These are phyloP conservation scores for Rhizomucor pusillus DNA, from an alignment of 371 early-diverging fungal species.

Conservation along the genomic window DNA sequence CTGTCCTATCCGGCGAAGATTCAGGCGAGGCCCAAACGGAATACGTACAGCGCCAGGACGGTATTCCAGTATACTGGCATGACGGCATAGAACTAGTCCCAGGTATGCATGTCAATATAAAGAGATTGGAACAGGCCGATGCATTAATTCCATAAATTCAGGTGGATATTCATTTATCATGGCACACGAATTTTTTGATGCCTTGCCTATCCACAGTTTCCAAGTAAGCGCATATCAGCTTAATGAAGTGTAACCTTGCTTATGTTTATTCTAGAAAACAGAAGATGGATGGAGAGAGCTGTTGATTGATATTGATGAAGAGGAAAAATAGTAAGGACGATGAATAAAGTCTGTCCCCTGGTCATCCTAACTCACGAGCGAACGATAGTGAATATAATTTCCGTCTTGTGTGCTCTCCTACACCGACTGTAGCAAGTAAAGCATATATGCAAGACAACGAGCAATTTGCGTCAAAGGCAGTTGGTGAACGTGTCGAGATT, in stretches of 20 bases:
- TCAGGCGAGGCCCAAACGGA: constrained; percentile 33
- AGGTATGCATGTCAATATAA: constrained; percentile 24
- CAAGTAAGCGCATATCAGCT: constrained; percentile 47
- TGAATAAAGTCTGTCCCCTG: not conserved
- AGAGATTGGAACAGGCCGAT: too few species aligned
- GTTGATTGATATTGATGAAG: constrained; percentile 81
- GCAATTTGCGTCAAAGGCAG: constrained; percentile 38
- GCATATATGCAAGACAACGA: constrained; percentile 49
- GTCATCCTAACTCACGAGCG: not conserved
- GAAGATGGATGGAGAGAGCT: constrained; percentile 87
- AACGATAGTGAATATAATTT: constrained; percentile 67
- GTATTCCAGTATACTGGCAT: constrained; percentile 69
- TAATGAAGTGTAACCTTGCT: not conserved
- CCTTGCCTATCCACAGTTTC: constrained; percentile 88
- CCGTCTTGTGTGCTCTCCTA: constrained; percentile 70
- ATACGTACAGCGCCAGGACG: constrained; percentile 43
- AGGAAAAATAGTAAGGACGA: constrained; percentile 41
- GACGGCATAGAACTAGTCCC: constrained; percentile 69
- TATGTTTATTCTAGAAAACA: constrained; percentile 49
- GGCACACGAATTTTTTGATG: constrained; percentile 98
- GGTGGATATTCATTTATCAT: constrained; percentile 62
- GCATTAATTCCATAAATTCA: constrained; percentile 8
- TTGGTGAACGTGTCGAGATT: constrained; percentile 82
- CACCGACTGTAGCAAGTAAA: constrained; percentile 64
- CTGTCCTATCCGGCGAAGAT: constrained; percentile 39